Base-by-base conservation (phyloP, 805 yeast species). In the Saccharomyces eubayanus region DNA sequence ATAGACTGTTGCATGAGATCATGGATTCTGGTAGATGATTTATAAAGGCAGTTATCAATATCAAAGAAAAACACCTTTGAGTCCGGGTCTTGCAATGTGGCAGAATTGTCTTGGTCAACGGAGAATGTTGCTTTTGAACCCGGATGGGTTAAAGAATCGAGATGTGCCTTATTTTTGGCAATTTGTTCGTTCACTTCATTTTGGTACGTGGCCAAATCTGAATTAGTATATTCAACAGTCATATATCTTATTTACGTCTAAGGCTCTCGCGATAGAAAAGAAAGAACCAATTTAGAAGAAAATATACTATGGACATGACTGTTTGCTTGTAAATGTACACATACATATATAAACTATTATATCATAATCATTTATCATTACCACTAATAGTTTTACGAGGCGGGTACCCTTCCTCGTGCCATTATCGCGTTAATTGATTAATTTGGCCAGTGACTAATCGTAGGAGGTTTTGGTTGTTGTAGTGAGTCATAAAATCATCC, bases 1-100 rank as follows among this genome's bases (percentile, higher is more conserved):
- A 92, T 92, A 57, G 82, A 82, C 27, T 78, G 81, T 62, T 84
- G 92, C 97, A 92, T 92, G 70, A 87, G 67, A 59, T 85, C 90
- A 60, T 85, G 90, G 60, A 92, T 85, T 65, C 77, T 76, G 27
- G 85, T 79, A 1, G 87, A 80, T 56, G 90, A 74, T 50, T 79
- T 77, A 70, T 92, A 91, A 31, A 91, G 76, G 64, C 97, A 89
- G 69, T 91, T 91, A 73, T 92, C 98, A 51, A 92, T 87, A 66
- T 91, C 98, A 63, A 91, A 91, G 68, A 82, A 89, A 70, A 91
- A 87, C 10, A 75, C 70, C 20, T 59, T 68, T 3, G 53, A 27
- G 31, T 63, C 53, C 0, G 66, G 65, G 30, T 64, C 62, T 6
- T 16, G 43, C 9, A 70, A 64, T 11, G 53, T 49, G 1, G 72